A percentile compares a stretch with the other conserved stretches of the same genome.
Conservation (phyloP, 1,139 yeast genomes). For the Suzukiozyma palmioleophila region DNA sequence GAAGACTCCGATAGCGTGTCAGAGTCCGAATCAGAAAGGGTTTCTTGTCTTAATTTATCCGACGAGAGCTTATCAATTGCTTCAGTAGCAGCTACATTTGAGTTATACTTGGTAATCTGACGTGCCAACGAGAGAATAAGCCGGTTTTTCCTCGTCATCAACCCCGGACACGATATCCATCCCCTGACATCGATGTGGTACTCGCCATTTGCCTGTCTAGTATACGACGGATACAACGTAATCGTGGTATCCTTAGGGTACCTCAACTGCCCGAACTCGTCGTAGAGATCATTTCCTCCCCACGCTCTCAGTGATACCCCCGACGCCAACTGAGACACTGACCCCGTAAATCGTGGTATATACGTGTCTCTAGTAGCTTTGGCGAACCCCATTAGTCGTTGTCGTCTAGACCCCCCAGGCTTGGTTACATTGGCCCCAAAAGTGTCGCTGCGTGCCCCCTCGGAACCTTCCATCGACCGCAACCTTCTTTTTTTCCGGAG, state of each 20-base stretch:
- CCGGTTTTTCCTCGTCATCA: constrained; percentile 64
- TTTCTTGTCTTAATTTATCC: constrained; percentile 27
- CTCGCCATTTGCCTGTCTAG: constrained; percentile 33
- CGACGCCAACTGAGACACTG: constrained; percentile 46
- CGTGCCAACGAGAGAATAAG: constrained; percentile 65
- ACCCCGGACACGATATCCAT: constrained; percentile 68
- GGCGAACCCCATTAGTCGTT: constrained; percentile 43
- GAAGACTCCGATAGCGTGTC: constrained; percentile 11
- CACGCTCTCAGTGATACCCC: constrained; percentile 41
- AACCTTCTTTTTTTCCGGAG: not conserved
- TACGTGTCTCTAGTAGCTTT: constrained; percentile 55
- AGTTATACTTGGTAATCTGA: constrained; percentile 53
- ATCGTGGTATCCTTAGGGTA: constrained; percentile 37
- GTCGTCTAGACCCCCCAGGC: constrained; percentile 23
- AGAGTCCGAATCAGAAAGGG: constrained; percentile 15
- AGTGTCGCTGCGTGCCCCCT: not conserved
- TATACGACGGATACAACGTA: constrained; percentile 60
- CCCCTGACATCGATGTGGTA: constrained; percentile 69
- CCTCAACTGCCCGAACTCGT: constrained; percentile 28
- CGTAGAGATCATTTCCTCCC: constrained; percentile 22
- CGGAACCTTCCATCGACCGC: not conserved
- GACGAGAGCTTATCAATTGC: constrained; percentile 30
- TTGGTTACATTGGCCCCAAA: not conserved
- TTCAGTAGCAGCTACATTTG: constrained; percentile 16
- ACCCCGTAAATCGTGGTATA: constrained; percentile 47